Base-by-base conservation (phyloP, 192 early-diverging fungal species). In the Nowakowskiella sp. region DNA sequence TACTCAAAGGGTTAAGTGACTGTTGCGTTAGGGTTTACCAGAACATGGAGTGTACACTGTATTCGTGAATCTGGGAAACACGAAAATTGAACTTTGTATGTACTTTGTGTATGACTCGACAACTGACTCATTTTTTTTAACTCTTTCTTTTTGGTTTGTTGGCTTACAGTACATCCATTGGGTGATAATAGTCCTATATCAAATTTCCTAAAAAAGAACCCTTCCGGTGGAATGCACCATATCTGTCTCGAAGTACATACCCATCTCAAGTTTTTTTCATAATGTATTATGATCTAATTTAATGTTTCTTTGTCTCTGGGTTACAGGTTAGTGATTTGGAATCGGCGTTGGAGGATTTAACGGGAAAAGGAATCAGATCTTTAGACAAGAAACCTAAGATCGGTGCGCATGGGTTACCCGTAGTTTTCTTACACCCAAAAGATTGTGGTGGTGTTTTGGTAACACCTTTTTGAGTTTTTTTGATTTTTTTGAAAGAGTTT, bases 41-140 rank as follows among this genome's bases (percentile, higher is more conserved):
- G 85, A 90, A 47, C 88, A 90, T 60, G 88, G 88, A 19, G 88
- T 90, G 7, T 85, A 83, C 64, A 90, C 88, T 1, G 85, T 90
- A 1, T 90, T 90, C 73, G 83, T 90, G 2, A 76, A 85, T 53
- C 70, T 90, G 42, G 88, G 85, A 4, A 88, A 90, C 67, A 90
- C 88, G 36, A 90, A 90, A 69, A 85, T 88, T 33, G 88, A 90
- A 66, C 67, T 90, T 19, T 62, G 68, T 70, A 62, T 44, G 68
- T 31, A 10, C 1, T 51, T 1, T 43, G 44, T 10, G 21, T 10
- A 23, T 13, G 8, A 0, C 19, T 4, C 42, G 39, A 6, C 8
- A 7, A 0, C 30, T 8, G 31, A 3, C 49, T 8, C 45, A 49
- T 21, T 13, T 50, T 47, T 24, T 53, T 7, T 47, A 6, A 63